Percentiles rank a stretch among this genome's conserved stretches.
Evolutionary conservation across 2,329 filamentous ascomycete species (phyloP).

Genomic region (Pseudogymnoascus sp.): DNA sequence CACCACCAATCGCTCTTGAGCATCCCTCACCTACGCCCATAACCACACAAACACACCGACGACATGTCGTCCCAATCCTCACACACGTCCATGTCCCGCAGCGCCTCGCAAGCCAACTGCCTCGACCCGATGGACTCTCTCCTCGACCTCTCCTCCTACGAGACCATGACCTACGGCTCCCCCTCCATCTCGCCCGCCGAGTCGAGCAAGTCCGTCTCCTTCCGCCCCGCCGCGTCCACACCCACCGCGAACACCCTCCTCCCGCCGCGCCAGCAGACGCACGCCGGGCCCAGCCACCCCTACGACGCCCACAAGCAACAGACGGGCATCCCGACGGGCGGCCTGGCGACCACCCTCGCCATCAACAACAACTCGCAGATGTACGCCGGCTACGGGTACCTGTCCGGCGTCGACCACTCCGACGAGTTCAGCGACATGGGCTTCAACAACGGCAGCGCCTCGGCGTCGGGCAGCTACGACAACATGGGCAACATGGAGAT

Average conservation of each 20-base stretch:
- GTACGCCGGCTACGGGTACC: constrained; percentile 36
- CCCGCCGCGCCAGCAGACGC: constrained; percentile 46
- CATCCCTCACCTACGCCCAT: neutral
- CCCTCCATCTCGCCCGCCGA: constrained; percentile 49
- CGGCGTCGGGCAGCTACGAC: constrained; percentile 46
- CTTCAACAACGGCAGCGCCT: constrained; percentile 43
- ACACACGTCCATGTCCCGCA: constrained; percentile 11
- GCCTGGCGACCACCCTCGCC: constrained; percentile 69
- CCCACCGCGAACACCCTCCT: constrained; percentile 43
- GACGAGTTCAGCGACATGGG: constrained; percentile 63
- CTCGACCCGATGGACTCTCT: constrained; percentile 42
- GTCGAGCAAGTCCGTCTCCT: constrained; percentile 44
- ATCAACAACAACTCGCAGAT: constrained; percentile 50
- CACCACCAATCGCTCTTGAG: neutral
- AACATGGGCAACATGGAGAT: constrained; percentile 62
- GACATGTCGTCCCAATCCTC: constrained; percentile 10
- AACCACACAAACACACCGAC: no score
- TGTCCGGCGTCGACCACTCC: constrained; percentile 47
- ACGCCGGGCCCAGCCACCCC: constrained; percentile 82
- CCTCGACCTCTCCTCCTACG: constrained; percentile 55
- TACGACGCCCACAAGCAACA: constrained; percentile 95
- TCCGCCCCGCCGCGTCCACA: constrained; percentile 43
- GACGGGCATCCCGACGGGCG: constrained; percentile 82
- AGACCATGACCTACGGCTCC: constrained; percentile 51
- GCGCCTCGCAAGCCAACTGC: constrained; percentile 20